Evolutionary conservation across 306 rosid genomes (phyloP), one percentile per base, ranked within the genome.

Genomic region (Sechiopsis laciniata): DNA sequence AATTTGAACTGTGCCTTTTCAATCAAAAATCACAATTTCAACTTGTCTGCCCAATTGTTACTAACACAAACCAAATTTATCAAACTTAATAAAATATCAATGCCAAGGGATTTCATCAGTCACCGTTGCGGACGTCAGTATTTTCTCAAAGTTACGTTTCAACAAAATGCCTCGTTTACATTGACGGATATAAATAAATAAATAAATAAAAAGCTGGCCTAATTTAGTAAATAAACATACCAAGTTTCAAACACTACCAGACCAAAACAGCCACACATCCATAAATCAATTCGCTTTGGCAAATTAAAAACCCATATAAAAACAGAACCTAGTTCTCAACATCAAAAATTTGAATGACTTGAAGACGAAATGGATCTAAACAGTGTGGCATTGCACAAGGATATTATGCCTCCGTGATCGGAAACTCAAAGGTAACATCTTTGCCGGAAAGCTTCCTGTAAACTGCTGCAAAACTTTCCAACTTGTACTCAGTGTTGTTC

Each of bases 401-500:
- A 32, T n/a, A 1, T 73, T 42, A 73, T 2, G 78, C 78, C 62
- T 75, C 78, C 0, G 72, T 63, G 0, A 75, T 52, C 0, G 78
- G 78, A 58, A 50, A 63, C 61, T 75, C 78, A 17, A 75, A 75
- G 37, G 55, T 53, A 54, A 63, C 78, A 13, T 75, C 78, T 19
- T 63, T 75, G 0, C 78, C 78, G 12, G 78, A 48, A 6, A 75
- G 78, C 72, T 75, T 75, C 52, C 66, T 75, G 55, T 75, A 75
- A 75, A 75, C 78, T 50, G 61, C 78, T 7, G 72, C 24, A 2
- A 61, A 75, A 16, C 72, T 61, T 73, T 75, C 78, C 62, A 75
- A 20, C 78, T 75, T 75, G 72, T 50, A 75, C 73, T 75, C 78
- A 0, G 78, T 75, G 62, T 75, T 75, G 62, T 75, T 75, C 20